phyloP scores from a whole-genome alignment of 352 stramenopile genomes.

The Phytophthora sojae region DNA sequence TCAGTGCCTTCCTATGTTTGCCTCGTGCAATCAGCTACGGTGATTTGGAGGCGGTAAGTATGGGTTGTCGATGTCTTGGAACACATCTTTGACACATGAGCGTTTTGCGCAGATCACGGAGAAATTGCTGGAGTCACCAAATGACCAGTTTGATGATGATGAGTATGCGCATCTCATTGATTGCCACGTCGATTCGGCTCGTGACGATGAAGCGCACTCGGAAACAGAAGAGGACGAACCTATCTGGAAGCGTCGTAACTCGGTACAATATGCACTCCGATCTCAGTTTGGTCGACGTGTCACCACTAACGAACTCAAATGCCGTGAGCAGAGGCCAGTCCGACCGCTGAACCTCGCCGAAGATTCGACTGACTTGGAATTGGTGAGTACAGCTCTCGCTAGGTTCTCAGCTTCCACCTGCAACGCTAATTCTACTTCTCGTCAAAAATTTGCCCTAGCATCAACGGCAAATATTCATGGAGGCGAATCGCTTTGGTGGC shows the following conservation, averaged over 20 bases:
- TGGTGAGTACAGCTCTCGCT: conserved; percentile 37
- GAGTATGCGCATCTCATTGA: conserved; percentile 78
- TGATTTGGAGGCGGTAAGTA: conserved; percentile 65
- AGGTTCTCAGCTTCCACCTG: background rate
- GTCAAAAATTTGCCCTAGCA: conserved; percentile 34
- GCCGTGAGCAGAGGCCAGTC: conserved; percentile 43
- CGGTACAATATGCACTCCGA: conserved; percentile 25
- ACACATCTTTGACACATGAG: background rate
- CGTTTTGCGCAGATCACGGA: conserved; percentile 64
- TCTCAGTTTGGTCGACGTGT: background rate
- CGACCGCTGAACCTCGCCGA: conserved; percentile 49
- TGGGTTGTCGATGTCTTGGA: background rate
- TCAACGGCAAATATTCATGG: conserved; percentile 71
- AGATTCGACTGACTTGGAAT: conserved; percentile 59
- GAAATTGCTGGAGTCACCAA: conserved; percentile 61
- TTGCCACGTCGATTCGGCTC: conserved; percentile 69
- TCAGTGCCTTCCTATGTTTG: conserved; percentile 75
- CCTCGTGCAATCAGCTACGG: conserved; percentile 78
- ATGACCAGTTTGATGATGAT: conserved; percentile 60
- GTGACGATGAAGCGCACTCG: conserved; percentile 37
- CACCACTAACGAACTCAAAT: background rate
- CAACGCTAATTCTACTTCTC: background rate
- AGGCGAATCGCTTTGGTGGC: conserved; percentile 59
- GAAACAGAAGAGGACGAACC: conserved; percentile 30
- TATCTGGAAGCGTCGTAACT: conserved; percentile 61